These are phyloP conservation scores for Kluyveromyces lactis DNA, from an alignment of 805 yeast genomes.

Conservation along the genomic window DNA sequence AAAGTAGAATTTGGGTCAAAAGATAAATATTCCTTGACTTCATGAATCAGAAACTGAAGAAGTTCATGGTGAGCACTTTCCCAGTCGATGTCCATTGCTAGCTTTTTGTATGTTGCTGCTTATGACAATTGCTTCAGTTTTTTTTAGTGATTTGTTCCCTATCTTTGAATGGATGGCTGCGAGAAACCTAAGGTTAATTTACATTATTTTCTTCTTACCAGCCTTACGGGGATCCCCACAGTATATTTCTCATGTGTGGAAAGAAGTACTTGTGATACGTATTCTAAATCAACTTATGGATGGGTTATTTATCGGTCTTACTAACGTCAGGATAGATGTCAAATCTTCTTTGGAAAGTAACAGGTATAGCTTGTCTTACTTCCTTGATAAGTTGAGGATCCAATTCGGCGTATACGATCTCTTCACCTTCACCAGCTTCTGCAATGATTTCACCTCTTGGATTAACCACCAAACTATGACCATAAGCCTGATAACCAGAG, in stretches of 20 bases:
- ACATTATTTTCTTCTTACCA: too few relatives aligned
- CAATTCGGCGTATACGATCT: slow-evolving; percentile 63
- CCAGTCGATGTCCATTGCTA: neutral
- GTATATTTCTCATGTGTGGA: too few relatives aligned
- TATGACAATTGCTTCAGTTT: too few relatives aligned
- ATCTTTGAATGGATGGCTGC: too few relatives aligned
- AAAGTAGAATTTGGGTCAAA: neutral
- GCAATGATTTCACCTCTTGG: slow-evolving; percentile 53
- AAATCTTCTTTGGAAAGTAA: slow-evolving; percentile 60
- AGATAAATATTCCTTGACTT: neutral
- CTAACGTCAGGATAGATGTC: slow-evolving; percentile 40
- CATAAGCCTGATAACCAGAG: slow-evolving; percentile 53
- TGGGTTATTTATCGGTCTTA: slow-evolving; percentile 2
- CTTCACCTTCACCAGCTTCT: slow-evolving; percentile 76
- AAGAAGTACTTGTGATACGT: too few relatives aligned
- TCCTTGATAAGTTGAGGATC: slow-evolving; percentile 50
- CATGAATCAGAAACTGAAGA: neutral
- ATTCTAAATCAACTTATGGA: too few relatives aligned
- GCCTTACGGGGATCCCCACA: too few relatives aligned
- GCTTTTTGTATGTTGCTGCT: neutral
- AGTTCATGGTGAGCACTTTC: neutral
- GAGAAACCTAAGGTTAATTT: too few relatives aligned
- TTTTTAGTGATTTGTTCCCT: too few relatives aligned
- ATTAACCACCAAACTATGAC: slow-evolving; percentile 56
- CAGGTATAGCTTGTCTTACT: slow-evolving; percentile 62